Base-by-base conservation (phyloP, 495 filamentous ascomycete genomes). In the Aspergillus asperescens region DNA sequence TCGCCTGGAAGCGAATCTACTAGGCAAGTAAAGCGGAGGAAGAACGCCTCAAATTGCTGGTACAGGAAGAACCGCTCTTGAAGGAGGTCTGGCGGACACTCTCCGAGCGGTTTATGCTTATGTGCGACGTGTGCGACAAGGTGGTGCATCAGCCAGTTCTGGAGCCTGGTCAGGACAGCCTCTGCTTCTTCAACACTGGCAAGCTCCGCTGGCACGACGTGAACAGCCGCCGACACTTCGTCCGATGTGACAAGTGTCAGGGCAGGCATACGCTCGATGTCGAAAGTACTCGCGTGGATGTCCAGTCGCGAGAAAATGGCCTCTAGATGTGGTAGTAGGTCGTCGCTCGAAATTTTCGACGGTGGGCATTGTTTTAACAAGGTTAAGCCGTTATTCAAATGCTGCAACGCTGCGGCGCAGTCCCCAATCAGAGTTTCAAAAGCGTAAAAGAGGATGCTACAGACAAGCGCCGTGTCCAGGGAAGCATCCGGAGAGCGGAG, bases 401-500 rank as follows among this genome's bases (percentile, higher is more conserved):
- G 65, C 39, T 55, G 58, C 13, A 62, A 55, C 1, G 65, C 65
- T 12, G 61, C 53, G 16, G 39, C 20, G 10, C 47, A 48, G 29
- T 68, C 58, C 3, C 65, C 65, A 20, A 63, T 29, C 0, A 65
- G 46, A 28, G 54, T 58, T 49, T 71, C 65, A 35, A 67, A 63
- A 16, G 57, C 53, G 51, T 62, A 64, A 29, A 71, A 69, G 1
- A 71, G 49, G 7, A 67, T 46, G 32, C 62, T 64, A 48, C 68
- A 71, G 42, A 67, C 61, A 2, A 71, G 55, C 0, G 61, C 59
- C 1, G 59, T 55, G n/a, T 65, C 59, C 1, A 45, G 19, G 2
- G 64, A 62, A 1, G 56, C 57, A 6, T 52, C 48, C 1, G 49
- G 54, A 1, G 55, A 53, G 5, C 38, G 28, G 13, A 67, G 59